Percentiles rank a stretch among this genome's conserved stretches.
These are phyloP conservation scores for Kwoniella sp. DNA, from an alignment of 768 basidiomycete species.

Conservation along the genomic window DNA sequence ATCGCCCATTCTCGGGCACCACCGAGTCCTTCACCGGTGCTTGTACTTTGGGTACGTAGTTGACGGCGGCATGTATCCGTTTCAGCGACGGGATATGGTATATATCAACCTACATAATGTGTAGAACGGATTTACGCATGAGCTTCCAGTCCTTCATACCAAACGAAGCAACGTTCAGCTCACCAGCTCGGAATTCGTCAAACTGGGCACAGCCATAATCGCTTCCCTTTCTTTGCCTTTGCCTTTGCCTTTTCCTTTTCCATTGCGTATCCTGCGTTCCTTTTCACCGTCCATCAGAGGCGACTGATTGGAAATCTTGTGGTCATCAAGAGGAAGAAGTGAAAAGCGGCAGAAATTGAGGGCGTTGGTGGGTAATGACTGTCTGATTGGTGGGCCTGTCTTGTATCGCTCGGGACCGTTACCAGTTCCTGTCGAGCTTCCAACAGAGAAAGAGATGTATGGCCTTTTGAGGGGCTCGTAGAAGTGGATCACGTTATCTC, in stretches of 20 bases:
- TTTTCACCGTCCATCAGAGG: not conserved
- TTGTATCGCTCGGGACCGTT: constrained; percentile 1
- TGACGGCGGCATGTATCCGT: constrained; percentile 82
- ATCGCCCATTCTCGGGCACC: constrained; percentile 6
- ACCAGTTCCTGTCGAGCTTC: not conserved
- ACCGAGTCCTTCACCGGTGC: constrained; percentile 2
- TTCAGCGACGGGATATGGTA: constrained; percentile 73
- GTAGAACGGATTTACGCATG: not conserved
- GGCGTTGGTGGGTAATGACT: constrained; percentile 85
- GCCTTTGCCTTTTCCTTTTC: constrained; percentile 19
- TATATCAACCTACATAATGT: constrained; percentile 70
- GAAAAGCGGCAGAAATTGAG: constrained; percentile 92
- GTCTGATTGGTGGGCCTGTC: constrained; percentile 56
- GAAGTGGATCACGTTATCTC: constrained; percentile 51
- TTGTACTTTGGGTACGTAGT: constrained; percentile 47
- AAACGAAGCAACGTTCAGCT: not conserved
- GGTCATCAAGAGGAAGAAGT: constrained; percentile 58
- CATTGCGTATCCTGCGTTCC: not conserved
- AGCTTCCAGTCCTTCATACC: too few relatives aligned
- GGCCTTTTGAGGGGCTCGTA: constrained; percentile 36
- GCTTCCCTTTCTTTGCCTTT: constrained; percentile 34
- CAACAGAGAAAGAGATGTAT: constrained; percentile 15
- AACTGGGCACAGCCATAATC: constrained; percentile 78
- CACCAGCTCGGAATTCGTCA: constrained; percentile 83
- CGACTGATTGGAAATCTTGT: too few relatives aligned